Conservation (phyloP, 768 basidiomycete species). For the Rhodotorula sphaerocarpa region DNA sequence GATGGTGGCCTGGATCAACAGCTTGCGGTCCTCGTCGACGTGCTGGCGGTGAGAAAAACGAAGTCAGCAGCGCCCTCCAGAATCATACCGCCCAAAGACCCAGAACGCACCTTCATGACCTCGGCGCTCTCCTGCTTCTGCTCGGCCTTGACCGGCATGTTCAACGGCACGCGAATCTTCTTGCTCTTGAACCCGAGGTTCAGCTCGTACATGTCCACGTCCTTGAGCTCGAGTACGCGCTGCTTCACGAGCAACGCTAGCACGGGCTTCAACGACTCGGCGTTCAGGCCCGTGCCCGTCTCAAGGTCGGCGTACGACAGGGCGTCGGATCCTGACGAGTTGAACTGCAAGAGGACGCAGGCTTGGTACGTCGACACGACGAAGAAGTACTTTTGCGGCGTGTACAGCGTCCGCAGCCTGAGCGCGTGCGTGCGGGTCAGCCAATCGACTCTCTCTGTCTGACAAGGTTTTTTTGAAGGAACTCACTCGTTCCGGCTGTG, state of each 20-base stretch:
- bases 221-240: conserved; percentile 80
- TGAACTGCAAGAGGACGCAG: conserved; percentile 89
- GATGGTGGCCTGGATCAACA: conserved; percentile 63
- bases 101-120: conserved; percentile 62
- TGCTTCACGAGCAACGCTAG: conserved; percentile 67
- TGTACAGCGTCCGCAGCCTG: conserved; percentile 73
- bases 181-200: conserved; percentile 56
- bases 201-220: conserved; percentile 77
- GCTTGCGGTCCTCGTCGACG: conserved; percentile 94
- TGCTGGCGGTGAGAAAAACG: conserved; percentile 5
- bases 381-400: conserved; percentile 89
- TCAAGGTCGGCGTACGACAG: conserved; percentile 71
- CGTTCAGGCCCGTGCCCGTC: conserved; percentile 62
- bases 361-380: conserved; percentile 93
- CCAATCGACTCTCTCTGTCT: neutral
- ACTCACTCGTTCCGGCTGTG: conserved; percentile 79
- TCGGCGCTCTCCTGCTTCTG: conserved; percentile 82
- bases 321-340: conserved; percentile 63
- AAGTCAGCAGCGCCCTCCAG: neutral
- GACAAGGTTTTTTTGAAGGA: too few species aligned
- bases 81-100: too few species aligned
- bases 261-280: conserved; percentile 65
- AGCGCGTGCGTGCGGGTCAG: neutral
- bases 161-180: conserved; percentile 42
- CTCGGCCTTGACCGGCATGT: conserved; percentile 83